Evolutionary conservation across 805 yeast genomes (phyloP).

Genomic region (Metschnikowia vanudenii): DNA sequence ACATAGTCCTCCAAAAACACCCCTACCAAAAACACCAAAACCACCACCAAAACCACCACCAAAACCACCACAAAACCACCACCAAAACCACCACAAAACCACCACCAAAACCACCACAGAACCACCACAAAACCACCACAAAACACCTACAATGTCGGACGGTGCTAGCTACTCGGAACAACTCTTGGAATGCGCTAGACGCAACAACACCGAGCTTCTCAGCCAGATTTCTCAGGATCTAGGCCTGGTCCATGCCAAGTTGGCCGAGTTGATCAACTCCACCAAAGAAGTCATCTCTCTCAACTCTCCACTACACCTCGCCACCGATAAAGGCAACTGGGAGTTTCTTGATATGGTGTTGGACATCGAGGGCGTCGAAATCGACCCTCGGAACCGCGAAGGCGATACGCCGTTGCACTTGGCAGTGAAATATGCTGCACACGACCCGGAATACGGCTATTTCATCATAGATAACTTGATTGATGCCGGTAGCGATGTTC

Average conservation of each 20-base stretch:
- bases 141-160: conserved; percentile 10
- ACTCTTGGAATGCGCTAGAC: conserved; percentile 79
- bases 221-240: conserved; percentile 50
- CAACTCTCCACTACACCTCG: conserved; percentile 77
- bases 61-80: too few relatives aligned
- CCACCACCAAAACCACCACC: too few relatives aligned
- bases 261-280: conserved; percentile 57
- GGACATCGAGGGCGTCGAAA: conserved; percentile 87
- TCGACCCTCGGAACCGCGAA: conserved; percentile 75
- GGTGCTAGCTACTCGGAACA: conserved; percentile 81
- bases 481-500: conserved; percentile 90
- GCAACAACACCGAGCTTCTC: conserved; percentile 80
- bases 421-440: conserved; percentile 72
- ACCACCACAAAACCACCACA: conserved; percentile 1
- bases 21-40: too few relatives aligned
- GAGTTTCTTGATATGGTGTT: conserved; percentile 79
- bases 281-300: conserved; percentile 70
- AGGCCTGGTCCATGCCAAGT: conserved; percentile 36
- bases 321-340: conserved; percentile 79
- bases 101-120: too few relatives aligned
- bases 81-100: too few relatives aligned
- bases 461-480: conserved; percentile 76
- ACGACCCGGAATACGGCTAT: conserved; percentile 82
- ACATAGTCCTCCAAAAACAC: too few relatives aligned
- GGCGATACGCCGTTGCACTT: conserved; percentile 89